phyloP scores from a whole-genome alignment of 2,329 filamentous ascomycete genomes.

The Penicillium expansum region DNA sequence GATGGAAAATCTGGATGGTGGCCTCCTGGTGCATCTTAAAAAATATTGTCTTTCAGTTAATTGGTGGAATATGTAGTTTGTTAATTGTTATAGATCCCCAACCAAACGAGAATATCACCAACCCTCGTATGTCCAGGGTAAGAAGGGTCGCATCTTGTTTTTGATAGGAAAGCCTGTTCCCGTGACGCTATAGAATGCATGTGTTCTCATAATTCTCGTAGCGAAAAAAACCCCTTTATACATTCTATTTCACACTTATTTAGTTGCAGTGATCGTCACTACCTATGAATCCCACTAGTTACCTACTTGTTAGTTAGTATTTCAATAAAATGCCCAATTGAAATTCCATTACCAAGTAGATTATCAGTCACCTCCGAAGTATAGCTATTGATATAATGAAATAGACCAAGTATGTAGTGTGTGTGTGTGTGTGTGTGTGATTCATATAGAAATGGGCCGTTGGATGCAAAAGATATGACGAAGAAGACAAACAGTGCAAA shows the following conservation, averaged over 20 bases:
- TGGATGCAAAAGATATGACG: constrained; percentile 11
- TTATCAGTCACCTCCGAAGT: neutral
- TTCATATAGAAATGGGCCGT: neutral
- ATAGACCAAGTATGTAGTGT: neutral
- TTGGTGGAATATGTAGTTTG: neutral
- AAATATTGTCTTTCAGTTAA: neutral
- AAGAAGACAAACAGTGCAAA: constrained; percentile 30
- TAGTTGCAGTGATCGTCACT: neutral
- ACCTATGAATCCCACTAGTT: neutral
- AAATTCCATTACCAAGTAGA: no score
- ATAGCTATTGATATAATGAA: neutral
- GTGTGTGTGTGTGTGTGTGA: no score
- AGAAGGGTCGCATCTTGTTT: neutral
- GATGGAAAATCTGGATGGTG: neutral
- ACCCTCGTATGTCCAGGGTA: neutral
- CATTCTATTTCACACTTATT: neutral
- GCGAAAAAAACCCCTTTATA: neutral
- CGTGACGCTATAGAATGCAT: neutral
- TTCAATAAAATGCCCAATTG: neutral
- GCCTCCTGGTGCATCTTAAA: no score
- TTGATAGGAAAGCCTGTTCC: neutral
- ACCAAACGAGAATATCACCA: neutral
- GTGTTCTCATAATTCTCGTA: neutral
- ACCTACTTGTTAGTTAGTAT: neutral
- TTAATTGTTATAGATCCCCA: neutral